Conservation (phyloP, 2,329 filamentous ascomycete species). For the Triangularia setosa region DNA sequence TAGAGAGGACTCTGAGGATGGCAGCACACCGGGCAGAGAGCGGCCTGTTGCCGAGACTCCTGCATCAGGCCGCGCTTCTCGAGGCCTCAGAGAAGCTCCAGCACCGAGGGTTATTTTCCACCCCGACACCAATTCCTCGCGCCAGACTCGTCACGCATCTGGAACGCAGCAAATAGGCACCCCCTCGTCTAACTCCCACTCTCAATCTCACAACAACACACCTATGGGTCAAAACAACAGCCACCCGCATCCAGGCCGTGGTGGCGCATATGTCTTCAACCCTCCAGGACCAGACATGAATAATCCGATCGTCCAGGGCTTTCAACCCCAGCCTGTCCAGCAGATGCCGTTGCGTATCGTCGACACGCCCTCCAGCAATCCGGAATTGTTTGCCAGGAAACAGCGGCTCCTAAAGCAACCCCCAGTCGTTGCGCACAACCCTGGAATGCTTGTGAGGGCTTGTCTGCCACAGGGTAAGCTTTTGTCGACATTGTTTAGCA, state of each 20-base stretch:
- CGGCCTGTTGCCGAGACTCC: constrained; percentile 48
- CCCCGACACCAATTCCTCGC: constrained; percentile 65
- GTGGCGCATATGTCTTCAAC: constrained; percentile 45
- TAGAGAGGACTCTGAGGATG: constrained; percentile 57
- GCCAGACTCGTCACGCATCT: constrained; percentile 58
- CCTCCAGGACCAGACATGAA: constrained; percentile 53
- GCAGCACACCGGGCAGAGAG: constrained; percentile 51
- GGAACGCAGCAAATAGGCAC: constrained; percentile 37
- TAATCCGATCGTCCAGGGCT: constrained; percentile 61
- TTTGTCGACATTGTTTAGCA: not conserved
- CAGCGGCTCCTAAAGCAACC: constrained; percentile 42
- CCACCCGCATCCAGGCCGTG: constrained; percentile 29
- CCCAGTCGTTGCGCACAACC: constrained; percentile 44
- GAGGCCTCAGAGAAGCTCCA: constrained; percentile 74
- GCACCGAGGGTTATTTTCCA: constrained; percentile 82
- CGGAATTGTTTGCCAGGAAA: constrained; percentile 60
- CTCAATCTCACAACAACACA: constrained; percentile 30
- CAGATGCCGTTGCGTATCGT: constrained; percentile 68
- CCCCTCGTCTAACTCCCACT: constrained; percentile 22
- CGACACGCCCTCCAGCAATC: constrained; percentile 70
- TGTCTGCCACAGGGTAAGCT: constrained; percentile 23
- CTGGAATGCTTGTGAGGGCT: constrained; percentile 37
- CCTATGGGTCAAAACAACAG: constrained; percentile 26
- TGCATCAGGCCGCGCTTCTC: constrained; percentile 53
- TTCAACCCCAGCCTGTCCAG: constrained; percentile 60